A percentile compares a stretch with the other conserved stretches of the same genome.
phyloP scores from a whole-genome alignment of 2,329 filamentous ascomycete species.

The Proliferodiscus dingleyae region DNA sequence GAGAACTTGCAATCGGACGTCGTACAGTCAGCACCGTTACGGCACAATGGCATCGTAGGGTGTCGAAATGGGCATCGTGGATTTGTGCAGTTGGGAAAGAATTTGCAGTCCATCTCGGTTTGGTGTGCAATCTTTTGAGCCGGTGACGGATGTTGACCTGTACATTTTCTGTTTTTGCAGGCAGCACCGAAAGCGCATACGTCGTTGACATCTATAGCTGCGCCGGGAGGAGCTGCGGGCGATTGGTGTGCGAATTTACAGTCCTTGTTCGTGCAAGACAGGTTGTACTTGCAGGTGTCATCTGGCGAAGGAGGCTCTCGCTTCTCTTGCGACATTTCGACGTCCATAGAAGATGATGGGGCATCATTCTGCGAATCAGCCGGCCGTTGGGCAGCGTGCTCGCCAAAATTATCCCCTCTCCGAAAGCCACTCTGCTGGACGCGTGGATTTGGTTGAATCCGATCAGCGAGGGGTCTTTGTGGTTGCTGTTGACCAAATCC shows the following conservation, averaged over 20 bases:
- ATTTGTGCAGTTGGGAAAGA: slow-evolving; percentile 89
- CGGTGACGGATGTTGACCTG: slow-evolving; percentile 85
- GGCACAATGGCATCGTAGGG: slow-evolving; percentile 78
- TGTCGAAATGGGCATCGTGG: slow-evolving; percentile 84
- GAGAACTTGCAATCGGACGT: slow-evolving; percentile 82
- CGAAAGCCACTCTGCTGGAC: slow-evolving; percentile 20
- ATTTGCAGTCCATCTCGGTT: slow-evolving; percentile 81
- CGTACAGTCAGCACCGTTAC: slow-evolving; percentile 85
- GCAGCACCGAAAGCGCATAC: slow-evolving; percentile 80
- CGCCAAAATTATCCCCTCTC: slow-evolving; percentile 20
- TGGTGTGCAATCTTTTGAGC: slow-evolving; percentile 75
- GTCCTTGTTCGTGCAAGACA: slow-evolving; percentile 79
- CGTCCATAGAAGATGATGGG: slow-evolving; percentile 44
- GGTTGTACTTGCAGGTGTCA: slow-evolving; percentile 82
- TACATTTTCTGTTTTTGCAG: slow-evolving; percentile 95
- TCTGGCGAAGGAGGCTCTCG: slow-evolving; percentile 50
- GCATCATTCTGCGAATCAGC: slow-evolving; percentile 8
- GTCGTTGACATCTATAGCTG: slow-evolving; percentile 72
- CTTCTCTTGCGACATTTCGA: slow-evolving; percentile 56
- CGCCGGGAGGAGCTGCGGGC: slow-evolving; percentile 75
- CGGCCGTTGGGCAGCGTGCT: slow-evolving; percentile 14
- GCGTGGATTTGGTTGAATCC: slow-evolving; percentile 48
- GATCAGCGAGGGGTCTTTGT: slow-evolving; percentile 67
- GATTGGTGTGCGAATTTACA: slow-evolving; percentile 95
- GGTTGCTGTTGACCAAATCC: slow-evolving; percentile 37